Percentiles rank a stretch among this genome's conserved stretches.
Evolutionary conservation across 331 rosid genomes (phyloP).

Genomic region (Cydonia oblonga): DNA sequence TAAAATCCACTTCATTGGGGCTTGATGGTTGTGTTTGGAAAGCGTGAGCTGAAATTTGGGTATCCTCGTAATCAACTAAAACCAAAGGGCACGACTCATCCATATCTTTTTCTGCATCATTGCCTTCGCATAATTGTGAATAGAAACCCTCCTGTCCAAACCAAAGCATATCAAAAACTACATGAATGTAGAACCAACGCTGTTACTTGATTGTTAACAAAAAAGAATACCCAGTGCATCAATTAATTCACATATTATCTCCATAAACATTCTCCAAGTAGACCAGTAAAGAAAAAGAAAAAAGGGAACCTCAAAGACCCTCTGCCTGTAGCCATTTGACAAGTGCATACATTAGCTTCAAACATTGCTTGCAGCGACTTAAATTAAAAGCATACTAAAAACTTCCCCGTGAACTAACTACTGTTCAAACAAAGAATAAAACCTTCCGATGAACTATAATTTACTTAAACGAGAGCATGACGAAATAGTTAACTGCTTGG

Average conservation of each 20-base stretch:
- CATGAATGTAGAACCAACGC: constrained; percentile 3
- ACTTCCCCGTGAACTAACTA: not conserved
- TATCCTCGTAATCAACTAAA: constrained; percentile 35
- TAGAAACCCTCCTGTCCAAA: constrained; percentile 37
- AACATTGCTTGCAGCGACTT: not conserved
- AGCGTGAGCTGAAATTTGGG: constrained; percentile 29
- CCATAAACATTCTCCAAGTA: not conserved
- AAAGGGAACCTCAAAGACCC: too few species aligned
- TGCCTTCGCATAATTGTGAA: constrained; percentile 11
- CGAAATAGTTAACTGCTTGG: not conserved
- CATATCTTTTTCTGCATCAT: constrained; percentile 14
- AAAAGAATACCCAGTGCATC: not conserved
- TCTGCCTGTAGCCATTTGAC: not conserved
- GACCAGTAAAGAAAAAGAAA: too few species aligned
- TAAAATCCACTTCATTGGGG: constrained; percentile 27
- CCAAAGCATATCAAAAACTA: not conserved
- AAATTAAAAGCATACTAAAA: not conserved
- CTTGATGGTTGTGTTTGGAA: constrained; percentile 46
- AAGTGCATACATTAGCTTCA: not conserved
- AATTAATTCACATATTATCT: not conserved
- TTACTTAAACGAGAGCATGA: not conserved
- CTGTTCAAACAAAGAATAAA: not conserved
- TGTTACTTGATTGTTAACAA: not conserved
- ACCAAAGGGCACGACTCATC: constrained; percentile 33
- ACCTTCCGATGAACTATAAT: not conserved